Conservation (phyloP, 176 grass and related monocot genomes). For the Eragrostis curvula region DNA sequence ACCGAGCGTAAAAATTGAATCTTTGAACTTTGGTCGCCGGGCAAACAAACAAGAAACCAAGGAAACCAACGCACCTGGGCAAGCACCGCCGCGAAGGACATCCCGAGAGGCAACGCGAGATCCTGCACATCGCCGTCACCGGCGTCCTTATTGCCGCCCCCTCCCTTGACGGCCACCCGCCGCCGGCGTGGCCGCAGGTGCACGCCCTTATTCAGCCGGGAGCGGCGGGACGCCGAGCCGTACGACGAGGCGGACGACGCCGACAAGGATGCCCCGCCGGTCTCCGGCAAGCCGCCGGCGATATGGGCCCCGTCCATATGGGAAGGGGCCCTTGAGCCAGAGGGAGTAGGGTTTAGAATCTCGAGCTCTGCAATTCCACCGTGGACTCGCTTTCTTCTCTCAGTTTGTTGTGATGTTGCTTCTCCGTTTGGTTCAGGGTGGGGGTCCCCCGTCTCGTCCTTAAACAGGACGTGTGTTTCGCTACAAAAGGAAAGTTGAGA, state of each 20-base stretch:
- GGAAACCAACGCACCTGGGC: conserved; percentile 44
- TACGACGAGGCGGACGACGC: conserved; percentile 14
- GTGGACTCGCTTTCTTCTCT: neutral
- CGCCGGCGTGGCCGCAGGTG: conserved; percentile 33
- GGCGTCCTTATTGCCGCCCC: conserved; percentile 1
- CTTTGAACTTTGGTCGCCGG: neutral
- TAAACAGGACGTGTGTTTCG: neutral
- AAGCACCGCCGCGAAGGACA: conserved; percentile 83
- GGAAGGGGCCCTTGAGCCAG: neutral
- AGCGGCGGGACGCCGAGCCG: conserved; percentile 24
- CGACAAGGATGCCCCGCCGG: conserved; percentile 31
- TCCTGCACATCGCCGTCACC: conserved; percentile 41
- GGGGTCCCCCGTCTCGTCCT: neutral
- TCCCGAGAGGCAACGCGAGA: conserved; percentile 66
- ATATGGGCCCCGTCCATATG: conserved; percentile 42
- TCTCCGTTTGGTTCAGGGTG: neutral
- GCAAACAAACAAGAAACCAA: neutral
- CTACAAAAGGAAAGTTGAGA: neutral
- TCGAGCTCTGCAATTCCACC: neutral
- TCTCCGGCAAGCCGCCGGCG: conserved; percentile 33
- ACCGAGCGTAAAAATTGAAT: conserved; percentile 29
- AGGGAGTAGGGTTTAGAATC: conserved; percentile 31
- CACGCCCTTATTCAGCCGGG: conserved; percentile 36
- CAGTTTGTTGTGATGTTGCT: neutral
- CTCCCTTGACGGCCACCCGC: neutral